phyloP scores from a whole-genome alignment of 108 stramenopile species.

The Fragilaria radians region DNA sequence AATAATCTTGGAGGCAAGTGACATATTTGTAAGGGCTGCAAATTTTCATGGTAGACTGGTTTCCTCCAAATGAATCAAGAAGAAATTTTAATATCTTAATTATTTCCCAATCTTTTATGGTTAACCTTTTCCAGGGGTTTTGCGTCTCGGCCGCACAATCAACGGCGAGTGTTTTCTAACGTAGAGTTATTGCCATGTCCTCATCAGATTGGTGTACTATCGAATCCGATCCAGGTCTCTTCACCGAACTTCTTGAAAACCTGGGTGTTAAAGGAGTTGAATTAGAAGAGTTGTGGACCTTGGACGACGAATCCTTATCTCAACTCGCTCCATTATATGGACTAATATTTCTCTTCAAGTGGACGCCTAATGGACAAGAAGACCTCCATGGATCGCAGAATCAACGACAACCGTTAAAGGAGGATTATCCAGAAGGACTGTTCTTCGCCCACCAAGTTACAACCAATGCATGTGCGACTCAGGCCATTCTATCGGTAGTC shows the following conservation, averaged over 20 bases:
- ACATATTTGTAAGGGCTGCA: no score
- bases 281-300: conserved; percentile 69
- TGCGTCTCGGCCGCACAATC: no score
- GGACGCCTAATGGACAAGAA: conserved; percentile 40
- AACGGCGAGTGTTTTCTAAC: no score
- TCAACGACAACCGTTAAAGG: no score
- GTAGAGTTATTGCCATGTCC: conserved; percentile 2
- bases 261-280: conserved; percentile 77
- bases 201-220: conserved; percentile 64
- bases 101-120: no score
- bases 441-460: conserved; percentile 89
- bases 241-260: conserved; percentile 81
- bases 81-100: no score
- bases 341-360: conserved; percentile 92
- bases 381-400: neutral
- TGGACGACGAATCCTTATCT: conserved; percentile 63
- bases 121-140: no score
- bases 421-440: conserved; percentile 49
- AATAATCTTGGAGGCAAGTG: no score
- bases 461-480: conserved; percentile 93
- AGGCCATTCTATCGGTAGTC: conserved; percentile 80
- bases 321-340: conserved; percentile 62
- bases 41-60: no score
- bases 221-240: conserved; percentile 85
- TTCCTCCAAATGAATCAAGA: no score